Percentiles rank a stretch among this genome's conserved stretches.
Evolutionary conservation across 2,329 filamentous ascomycete genomes (phyloP).

Genomic region (Fusarium sp.): DNA sequence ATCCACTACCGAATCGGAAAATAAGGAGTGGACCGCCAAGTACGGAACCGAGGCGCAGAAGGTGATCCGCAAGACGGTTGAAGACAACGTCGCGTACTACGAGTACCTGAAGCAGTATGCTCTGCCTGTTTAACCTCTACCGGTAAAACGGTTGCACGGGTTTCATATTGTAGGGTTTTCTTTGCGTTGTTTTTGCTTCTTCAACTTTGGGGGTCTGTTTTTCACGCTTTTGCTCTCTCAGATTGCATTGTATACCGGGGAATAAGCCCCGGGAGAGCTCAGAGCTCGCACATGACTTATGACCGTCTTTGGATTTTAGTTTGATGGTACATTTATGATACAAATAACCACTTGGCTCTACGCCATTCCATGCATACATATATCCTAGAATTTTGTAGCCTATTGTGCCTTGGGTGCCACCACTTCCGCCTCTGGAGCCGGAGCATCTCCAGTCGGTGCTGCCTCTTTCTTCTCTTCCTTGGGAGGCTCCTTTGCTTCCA

Average conservation of each 20-base stretch:
- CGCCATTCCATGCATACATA: conserved; percentile 38
- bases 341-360: conserved; percentile 42
- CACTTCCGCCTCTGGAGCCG: not conserved
- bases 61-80: conserved; percentile 77
- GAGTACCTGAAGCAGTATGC: conserved; percentile 83
- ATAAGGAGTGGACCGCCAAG: conserved; percentile 79
- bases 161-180: conserved; percentile 12
- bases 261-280: conserved; percentile 7
- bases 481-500: conserved; percentile 11
- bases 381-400: conserved; percentile 2
- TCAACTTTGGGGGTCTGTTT: conserved; percentile 6
- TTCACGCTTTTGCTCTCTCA: conserved; percentile 12
- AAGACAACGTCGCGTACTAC: conserved; percentile 79
- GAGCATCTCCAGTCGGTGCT: not conserved
- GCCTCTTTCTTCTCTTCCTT: conserved; percentile 2
- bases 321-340: conserved; percentile 48
- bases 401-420: not conserved
- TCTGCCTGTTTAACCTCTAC: conserved; percentile 36
- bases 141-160: conserved; percentile 18
- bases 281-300: conserved; percentile 26
- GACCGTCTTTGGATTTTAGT: conserved; percentile 40
- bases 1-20: conserved; percentile 74
- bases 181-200: conserved; percentile 14
- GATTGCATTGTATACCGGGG: conserved; percentile 27
- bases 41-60: conserved; percentile 79